These are phyloP conservation scores for Zea luxurians DNA, from an alignment of 176 grass and related monocot species.

Conservation along the genomic window DNA sequence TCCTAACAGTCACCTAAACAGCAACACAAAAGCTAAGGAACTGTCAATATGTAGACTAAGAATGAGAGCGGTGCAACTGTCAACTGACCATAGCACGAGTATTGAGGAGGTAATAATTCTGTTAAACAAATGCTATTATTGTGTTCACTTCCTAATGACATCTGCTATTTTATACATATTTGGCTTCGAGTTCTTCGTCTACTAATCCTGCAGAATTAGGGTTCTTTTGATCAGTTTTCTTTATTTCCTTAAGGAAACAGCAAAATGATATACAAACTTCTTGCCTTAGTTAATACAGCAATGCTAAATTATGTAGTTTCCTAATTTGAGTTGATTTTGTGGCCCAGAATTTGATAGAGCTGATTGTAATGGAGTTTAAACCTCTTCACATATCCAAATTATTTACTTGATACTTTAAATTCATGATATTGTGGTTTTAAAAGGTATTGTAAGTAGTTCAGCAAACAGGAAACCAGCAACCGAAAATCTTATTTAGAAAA, in stretches of 20 bases:
- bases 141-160: not conserved
- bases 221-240: not conserved
- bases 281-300: not conserved
- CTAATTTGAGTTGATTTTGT: not conserved
- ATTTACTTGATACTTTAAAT: slow-evolving; percentile 6
- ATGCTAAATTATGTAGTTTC: not conserved
- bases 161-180: not conserved
- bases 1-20: slow-evolving; percentile 55
- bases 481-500: not conserved
- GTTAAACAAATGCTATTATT: not conserved
- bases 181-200: slow-evolving; percentile 17
- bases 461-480: not conserved
- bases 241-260: not conserved
- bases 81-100: slow-evolving; percentile 78
- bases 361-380: not conserved
- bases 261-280: not conserved
- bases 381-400: not conserved
- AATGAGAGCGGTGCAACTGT: slow-evolving; percentile 69
- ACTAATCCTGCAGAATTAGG: slow-evolving; percentile 13
- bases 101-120: slow-evolving; percentile 76
- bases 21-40: slow-evolving; percentile 65
- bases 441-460: not conserved
- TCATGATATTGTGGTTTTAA: not conserved
- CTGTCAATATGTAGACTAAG: slow-evolving; percentile 74
- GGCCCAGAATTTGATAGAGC: not conserved